Evolutionary conservation across 23 red algal species (phyloP).

Genomic region (Pyropia haitanensis): DNA sequence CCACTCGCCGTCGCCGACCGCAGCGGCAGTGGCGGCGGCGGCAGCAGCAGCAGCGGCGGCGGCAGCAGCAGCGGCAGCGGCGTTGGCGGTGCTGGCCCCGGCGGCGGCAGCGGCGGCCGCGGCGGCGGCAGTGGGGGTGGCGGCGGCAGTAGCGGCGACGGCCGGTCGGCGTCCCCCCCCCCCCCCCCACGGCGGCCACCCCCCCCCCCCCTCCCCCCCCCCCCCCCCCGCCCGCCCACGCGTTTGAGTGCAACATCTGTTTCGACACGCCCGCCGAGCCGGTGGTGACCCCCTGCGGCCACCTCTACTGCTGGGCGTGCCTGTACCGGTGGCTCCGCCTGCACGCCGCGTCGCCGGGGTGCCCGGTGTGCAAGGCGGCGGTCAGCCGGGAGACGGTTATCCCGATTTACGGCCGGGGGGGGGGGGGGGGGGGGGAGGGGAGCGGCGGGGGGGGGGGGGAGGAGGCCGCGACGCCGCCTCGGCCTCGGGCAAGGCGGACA

Average conservation of each 20-base stretch:
- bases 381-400: slow-evolving; percentile 58
- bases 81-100: too few species aligned
- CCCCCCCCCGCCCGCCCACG: too few species aligned
- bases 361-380: slow-evolving; percentile 90
- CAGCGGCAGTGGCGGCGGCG: too few species aligned
- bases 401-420: slow-evolving; percentile 90
- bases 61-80: too few species aligned
- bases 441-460: slow-evolving; percentile 26
- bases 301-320: slow-evolving; percentile 97
- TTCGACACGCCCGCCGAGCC: slow-evolving; percentile 78
- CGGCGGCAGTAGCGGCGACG: too few species aligned
- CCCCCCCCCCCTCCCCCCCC: too few species aligned
- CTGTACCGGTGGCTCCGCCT: slow-evolving; percentile 63
- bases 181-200: too few species aligned
- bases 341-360: slow-evolving; percentile 52
- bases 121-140: too few species aligned
- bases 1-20: too few species aligned
- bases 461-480: slow-evolving; percentile 23
- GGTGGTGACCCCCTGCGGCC: slow-evolving; percentile 92
- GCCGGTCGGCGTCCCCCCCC: too few species aligned
- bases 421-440: slow-evolving; percentile 21
- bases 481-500: slow-evolving; percentile 10
- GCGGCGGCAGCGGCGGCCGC: too few species aligned
- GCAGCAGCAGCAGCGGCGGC: too few species aligned
- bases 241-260: slow-evolving; percentile 97